Percentiles rank a stretch among this genome's conserved stretches.
Evolutionary conservation across 148 eudicot species (phyloP).

Genomic region (Heliosperma pusillum): DNA sequence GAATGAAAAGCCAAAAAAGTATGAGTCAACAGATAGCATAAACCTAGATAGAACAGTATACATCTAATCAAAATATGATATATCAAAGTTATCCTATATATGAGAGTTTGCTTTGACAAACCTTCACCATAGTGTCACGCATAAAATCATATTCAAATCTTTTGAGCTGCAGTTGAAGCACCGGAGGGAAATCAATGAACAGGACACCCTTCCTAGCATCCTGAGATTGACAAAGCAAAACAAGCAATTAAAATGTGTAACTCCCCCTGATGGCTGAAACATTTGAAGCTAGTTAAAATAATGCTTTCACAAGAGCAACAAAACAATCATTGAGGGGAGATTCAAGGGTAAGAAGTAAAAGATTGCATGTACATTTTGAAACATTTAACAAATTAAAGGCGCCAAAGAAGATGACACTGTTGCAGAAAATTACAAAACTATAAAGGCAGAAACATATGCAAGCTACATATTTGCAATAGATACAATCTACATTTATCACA

Average conservation of each 20-base stretch:
- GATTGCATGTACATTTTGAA: neutral
- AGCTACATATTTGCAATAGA: neutral
- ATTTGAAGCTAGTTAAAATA: too few relatives aligned
- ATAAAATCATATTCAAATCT: slow-evolving; percentile 89
- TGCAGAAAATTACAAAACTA: neutral
- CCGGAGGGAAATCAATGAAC: slow-evolving; percentile 81
- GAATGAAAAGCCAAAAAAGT: neutral
- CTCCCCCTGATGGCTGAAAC: neutral
- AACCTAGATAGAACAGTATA: neutral
- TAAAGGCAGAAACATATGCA: neutral
- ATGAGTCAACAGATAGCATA: neutral
- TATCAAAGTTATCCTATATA: neutral
- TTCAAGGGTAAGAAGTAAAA: too few relatives aligned
- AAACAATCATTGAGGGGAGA: too few relatives aligned
- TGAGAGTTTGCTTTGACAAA: slow-evolving; percentile 20
- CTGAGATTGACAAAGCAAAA: slow-evolving; percentile 36
- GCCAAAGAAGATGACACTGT: neutral
- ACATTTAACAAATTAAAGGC: too few relatives aligned
- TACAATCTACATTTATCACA: neutral
- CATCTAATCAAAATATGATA: neutral
- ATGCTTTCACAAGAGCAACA: too few relatives aligned
- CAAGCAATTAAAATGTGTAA: neutral
- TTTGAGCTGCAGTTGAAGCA: slow-evolving; percentile 80
- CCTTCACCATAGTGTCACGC: slow-evolving; percentile 95
- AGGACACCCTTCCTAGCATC: slow-evolving; percentile 91